Conservation (phyloP, 2,329 filamentous ascomycete species). For the Fusarium sp. region DNA sequence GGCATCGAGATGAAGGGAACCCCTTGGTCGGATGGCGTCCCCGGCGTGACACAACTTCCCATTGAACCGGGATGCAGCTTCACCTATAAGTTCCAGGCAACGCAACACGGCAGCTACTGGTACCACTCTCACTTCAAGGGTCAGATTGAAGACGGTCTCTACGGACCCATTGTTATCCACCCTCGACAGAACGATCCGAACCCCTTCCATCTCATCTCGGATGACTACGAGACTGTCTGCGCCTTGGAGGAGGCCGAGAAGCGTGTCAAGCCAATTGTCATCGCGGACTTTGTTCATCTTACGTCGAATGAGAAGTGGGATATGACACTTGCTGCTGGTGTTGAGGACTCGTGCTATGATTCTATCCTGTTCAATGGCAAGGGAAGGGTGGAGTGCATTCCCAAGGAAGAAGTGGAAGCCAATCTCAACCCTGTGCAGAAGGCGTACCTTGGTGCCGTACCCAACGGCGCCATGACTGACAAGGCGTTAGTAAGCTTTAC, state of each 20-base stretch:
- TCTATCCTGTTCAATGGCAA: slow-evolving; percentile 73
- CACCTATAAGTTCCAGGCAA: slow-evolving; percentile 66
- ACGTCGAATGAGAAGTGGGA: slow-evolving; percentile 62
- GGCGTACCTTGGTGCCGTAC: slow-evolving; percentile 43
- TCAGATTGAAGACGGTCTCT: slow-evolving; percentile 71
- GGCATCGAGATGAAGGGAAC: slow-evolving; percentile 63
- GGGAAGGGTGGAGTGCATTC: slow-evolving; percentile 65
- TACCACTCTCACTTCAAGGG: slow-evolving; percentile 69
- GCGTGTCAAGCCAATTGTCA: slow-evolving; percentile 59
- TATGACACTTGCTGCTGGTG: slow-evolving; percentile 55
- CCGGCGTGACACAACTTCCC: slow-evolving; percentile 65
- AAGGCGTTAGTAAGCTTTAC: slow-evolving; percentile 56
- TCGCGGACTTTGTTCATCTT: slow-evolving; percentile 68
- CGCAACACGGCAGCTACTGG: slow-evolving; percentile 69
- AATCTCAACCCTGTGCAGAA: slow-evolving; percentile 50
- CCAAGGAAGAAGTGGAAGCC: slow-evolving; percentile 56
- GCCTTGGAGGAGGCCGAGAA: slow-evolving; percentile 63
- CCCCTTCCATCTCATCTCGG: slow-evolving; percentile 63
- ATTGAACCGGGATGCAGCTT: slow-evolving; percentile 63
- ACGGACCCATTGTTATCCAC: slow-evolving; percentile 66
- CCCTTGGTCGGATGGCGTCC: slow-evolving; percentile 71
- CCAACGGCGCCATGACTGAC: slow-evolving; percentile 52
- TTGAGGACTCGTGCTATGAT: slow-evolving; percentile 69
- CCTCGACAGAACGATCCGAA: slow-evolving; percentile 46
- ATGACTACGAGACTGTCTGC: slow-evolving; percentile 49